phyloP scores from a whole-genome alignment of 306 rosid genomes.

The Lupinus albus region DNA sequence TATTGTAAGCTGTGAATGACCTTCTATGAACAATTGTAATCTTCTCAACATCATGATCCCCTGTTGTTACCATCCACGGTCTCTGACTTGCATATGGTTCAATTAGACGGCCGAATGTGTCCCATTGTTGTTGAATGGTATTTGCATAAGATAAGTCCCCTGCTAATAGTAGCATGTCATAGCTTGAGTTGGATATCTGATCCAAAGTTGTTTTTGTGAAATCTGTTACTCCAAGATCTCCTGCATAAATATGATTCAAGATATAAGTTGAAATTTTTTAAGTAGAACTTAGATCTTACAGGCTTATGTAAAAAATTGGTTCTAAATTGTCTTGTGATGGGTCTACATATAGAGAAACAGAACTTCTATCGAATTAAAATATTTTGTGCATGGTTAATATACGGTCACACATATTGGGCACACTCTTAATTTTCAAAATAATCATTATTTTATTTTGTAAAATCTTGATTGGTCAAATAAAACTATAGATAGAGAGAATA shows the following conservation, averaged over 20 bases:
- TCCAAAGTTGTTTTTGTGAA: conserved; percentile 74
- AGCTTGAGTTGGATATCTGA: conserved; percentile 52
- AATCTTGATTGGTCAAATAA: no score
- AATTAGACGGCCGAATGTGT: conserved; percentile 72
- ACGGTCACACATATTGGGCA: no score
- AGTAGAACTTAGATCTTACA: neutral
- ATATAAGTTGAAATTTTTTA: neutral
- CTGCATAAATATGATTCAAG: conserved; percentile 33
- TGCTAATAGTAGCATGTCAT: conserved; percentile 77
- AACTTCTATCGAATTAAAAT: no score
- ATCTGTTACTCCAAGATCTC: conserved; percentile 88
- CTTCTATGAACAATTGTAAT: conserved; percentile 40
- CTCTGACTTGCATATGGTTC: conserved; percentile 76
- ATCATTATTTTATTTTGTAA: no score
- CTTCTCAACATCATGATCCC: conserved; percentile 79
- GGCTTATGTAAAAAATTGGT: no score
- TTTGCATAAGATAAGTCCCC: conserved; percentile 93
- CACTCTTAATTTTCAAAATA: no score
- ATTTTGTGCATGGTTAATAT: no score
- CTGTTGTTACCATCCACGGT: conserved; percentile 96
- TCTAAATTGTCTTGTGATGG: no score
- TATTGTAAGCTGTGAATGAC: conserved; percentile 75
- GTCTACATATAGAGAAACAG: no score
- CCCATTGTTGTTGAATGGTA: conserved; percentile 50
- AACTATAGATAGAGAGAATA: no score